Evolutionary conservation across 345 rosid genomes (phyloP), one percentile per base, ranked within the genome.

Genomic region (Eucalyptus curtisii): DNA sequence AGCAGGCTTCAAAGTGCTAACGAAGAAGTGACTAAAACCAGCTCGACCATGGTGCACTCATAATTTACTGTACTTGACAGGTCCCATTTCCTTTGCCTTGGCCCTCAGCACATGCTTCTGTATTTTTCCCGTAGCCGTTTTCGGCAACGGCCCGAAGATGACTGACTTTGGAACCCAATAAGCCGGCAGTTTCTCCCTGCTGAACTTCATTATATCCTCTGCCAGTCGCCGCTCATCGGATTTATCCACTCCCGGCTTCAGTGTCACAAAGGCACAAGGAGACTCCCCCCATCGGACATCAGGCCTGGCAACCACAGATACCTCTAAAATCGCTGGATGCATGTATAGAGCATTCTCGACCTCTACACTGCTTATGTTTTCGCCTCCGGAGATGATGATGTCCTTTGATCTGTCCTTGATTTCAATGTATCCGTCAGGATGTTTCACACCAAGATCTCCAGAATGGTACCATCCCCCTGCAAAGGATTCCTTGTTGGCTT

Each of bases 381-480:
- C 99, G 8, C 98, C 99, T 10, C 98, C 99, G 3, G 98, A 97
- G 90, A 97, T 97, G 88, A 97, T 97, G 53, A 98, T 92, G 90
- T 98, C 99, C 91, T 98, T 98, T 31, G 97, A 95, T 86, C 99
- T 89, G 93, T 97, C 99, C 89, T 97, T 97, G 59, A 97, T 94
- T 90, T 98, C 97, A 27, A 97, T 93, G 81, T 97, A 98, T 64
- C 94, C 94, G 87, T 98, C 99, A 8, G 98, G 97, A 90, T 96
- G 95, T 90, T 96, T 98, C 89, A 95, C 99, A 1, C 93, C 99
- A 13, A 98, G 97, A 89, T 98, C 99, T 55, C 96, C 98, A 0
- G 99, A 94, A 86, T 97, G 99, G 88, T 93, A 98, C 99, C 99
- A 95, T 7, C 99, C 99, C 5, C 94, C 94, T 11, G 99, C 97